phyloP scores from a whole-genome alignment of 2,329 filamentous ascomycete genomes.

The Didymella lethalis region DNA sequence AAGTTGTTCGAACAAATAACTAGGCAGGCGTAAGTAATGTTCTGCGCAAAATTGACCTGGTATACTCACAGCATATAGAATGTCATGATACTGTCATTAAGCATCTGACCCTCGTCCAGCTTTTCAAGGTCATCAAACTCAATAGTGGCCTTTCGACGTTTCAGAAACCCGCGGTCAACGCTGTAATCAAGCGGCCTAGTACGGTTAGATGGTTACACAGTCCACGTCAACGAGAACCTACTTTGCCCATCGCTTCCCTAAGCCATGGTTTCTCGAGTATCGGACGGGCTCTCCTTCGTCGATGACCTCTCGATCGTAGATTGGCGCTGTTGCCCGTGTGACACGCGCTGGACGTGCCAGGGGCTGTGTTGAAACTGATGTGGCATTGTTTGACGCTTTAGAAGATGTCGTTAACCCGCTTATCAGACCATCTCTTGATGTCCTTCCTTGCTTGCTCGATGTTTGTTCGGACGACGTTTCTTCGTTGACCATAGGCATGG shows the following conservation, averaged over 20 bases:
- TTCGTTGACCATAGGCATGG: conserved; percentile 9
- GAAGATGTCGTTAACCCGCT: background rate
- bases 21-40: conserved; percentile 11
- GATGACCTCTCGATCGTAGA: conserved; percentile 1
- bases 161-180: conserved; percentile 4
- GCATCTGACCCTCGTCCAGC: conserved; percentile 81
- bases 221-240: conserved; percentile 6
- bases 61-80: conserved; percentile 74
- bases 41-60: background rate
- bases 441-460: background rate
- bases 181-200: conserved; percentile 8
- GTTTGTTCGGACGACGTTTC: background rate
- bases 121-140: conserved; percentile 76
- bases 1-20: conserved; percentile 49
- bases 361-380: background rate
- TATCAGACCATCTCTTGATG: background rate
- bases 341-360: conserved; percentile 19
- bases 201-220: background rate
- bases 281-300: conserved; percentile 31
- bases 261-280: conserved; percentile 25
- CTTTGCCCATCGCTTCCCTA: conserved; percentile 43
- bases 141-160: conserved; percentile 51
- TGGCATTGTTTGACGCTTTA: background rate
- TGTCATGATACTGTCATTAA: conserved; percentile 92
- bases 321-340: conserved; percentile 20